Evolutionary conservation across 169 alveolate genomes (phyloP).

Genomic region (Plasmodium gonderi): DNA sequence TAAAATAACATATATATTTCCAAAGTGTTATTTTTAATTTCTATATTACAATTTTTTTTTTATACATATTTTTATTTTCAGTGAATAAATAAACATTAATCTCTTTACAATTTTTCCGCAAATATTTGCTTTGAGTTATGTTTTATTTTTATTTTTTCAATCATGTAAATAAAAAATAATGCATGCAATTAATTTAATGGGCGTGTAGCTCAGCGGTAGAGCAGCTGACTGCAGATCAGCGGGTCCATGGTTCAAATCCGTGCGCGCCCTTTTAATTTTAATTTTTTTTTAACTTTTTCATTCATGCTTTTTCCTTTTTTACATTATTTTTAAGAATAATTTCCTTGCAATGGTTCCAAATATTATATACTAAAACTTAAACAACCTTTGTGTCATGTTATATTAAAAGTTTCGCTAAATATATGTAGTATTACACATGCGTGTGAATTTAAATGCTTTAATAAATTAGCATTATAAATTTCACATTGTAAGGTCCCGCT

Average conservation of each 20-base stretch:
- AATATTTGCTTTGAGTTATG: too few relatives aligned
- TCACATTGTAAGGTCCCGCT: neutral
- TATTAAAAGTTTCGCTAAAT: neutral
- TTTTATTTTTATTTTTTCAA: neutral
- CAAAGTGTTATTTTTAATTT: neutral
- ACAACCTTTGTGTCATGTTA: neutral
- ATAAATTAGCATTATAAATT: neutral
- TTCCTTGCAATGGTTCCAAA: neutral
- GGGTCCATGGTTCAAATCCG: slow-evolving; percentile 96
- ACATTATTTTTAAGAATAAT: neutral
- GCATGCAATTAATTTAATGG: slow-evolving; percentile 73
- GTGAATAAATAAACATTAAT: neutral
- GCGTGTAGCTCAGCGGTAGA: slow-evolving; percentile 97
- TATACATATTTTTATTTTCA: neutral
- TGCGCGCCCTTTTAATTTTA: slow-evolving; percentile 89
- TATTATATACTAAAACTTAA: neutral
- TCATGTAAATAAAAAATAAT: neutral
- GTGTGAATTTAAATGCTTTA: neutral
- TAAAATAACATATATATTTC: neutral
- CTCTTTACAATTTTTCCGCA: neutral
- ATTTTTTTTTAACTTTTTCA: neutral
- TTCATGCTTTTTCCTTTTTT: neutral
- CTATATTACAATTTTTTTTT: neutral
- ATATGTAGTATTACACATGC: neutral
- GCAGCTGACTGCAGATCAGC: slow-evolving; percentile 97